These are phyloP conservation scores for Globisporangium parvum DNA, from an alignment of 352 stramenopile species.

Conservation along the genomic window DNA sequence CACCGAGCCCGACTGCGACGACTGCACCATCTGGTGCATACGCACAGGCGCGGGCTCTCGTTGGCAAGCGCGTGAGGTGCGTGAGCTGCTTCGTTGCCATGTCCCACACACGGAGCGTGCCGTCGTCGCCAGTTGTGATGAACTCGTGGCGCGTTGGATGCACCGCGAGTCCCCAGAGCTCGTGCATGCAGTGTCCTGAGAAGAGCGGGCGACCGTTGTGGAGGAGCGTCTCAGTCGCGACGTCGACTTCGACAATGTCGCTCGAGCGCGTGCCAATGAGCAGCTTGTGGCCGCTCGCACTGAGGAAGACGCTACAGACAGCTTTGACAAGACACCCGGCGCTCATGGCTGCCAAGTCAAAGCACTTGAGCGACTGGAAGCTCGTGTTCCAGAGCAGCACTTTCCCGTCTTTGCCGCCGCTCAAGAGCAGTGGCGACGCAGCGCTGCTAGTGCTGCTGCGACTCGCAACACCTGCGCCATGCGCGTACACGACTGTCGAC, in stretches of 20 bases:
- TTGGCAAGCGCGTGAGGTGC: constrained; percentile 23
- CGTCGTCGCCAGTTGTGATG: constrained; percentile 73
- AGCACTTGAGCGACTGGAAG: constrained; percentile 68
- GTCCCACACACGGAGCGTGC: constrained; percentile 80
- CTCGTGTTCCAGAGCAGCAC: constrained; percentile 57
- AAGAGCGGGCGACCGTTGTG: constrained; percentile 36
- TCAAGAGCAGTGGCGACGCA: constrained; percentile 27
- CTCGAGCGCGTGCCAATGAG: constrained; percentile 85
- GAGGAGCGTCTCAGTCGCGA: constrained; percentile 27
- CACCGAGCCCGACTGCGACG: constrained; percentile 76
- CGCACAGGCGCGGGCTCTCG: constrained; percentile 66
- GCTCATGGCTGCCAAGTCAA: constrained; percentile 41
- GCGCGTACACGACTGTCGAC: constrained; percentile 26
- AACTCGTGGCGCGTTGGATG: constrained; percentile 66
- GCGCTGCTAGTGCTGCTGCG: constrained; percentile 8
- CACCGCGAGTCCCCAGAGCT: constrained; percentile 78
- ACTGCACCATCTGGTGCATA: constrained; percentile 86
- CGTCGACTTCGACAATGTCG: constrained; percentile 81
- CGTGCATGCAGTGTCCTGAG: constrained; percentile 57
- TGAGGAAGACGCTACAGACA: constrained; percentile 44
- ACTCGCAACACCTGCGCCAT: neutral
- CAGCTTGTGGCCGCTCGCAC: constrained; percentile 32
- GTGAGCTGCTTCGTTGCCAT: constrained; percentile 51
- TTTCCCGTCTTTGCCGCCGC: constrained; percentile 67
- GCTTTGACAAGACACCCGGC: constrained; percentile 27